Conservation (phyloP, 306 rosid genomes). For the Alnus glutinosa region DNA sequence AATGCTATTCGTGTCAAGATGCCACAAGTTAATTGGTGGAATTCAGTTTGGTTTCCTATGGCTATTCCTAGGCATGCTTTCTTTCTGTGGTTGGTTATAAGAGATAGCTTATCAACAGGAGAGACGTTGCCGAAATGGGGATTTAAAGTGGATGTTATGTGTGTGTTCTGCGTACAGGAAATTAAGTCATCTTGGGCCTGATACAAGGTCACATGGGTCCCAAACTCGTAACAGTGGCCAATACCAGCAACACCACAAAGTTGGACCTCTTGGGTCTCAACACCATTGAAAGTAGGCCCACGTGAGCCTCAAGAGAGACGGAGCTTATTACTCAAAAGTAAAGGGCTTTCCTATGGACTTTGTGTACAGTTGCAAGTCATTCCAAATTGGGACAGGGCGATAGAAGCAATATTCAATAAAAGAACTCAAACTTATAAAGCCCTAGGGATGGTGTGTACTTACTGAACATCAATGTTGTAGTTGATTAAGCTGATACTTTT, state of each 20-base stretch:
- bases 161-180: not conserved
- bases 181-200: not conserved
- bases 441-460: not conserved
- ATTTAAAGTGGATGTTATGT: no score
- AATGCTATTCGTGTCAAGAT: no score
- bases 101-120: no score
- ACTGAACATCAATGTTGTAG: not conserved
- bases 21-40: no score
- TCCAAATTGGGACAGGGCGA: not conserved
- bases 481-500: not conserved
- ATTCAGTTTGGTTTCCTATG: no score
- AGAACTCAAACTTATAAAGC: not conserved
- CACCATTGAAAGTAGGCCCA: not conserved
- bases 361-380: not conserved
- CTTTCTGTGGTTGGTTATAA: no score
- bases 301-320: not conserved
- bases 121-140: no score
- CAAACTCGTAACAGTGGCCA: not conserved
- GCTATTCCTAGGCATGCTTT: no score
- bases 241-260: not conserved
- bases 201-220: not conserved
- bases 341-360: not conserved
- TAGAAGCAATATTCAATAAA: not conserved
- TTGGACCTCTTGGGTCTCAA: not conserved
- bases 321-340: not conserved